Evolutionary conservation across 495 filamentous ascomycete genomes (phyloP), one percentile per base, ranked within the genome.

Genomic region (Trichocladium antarcticum): DNA sequence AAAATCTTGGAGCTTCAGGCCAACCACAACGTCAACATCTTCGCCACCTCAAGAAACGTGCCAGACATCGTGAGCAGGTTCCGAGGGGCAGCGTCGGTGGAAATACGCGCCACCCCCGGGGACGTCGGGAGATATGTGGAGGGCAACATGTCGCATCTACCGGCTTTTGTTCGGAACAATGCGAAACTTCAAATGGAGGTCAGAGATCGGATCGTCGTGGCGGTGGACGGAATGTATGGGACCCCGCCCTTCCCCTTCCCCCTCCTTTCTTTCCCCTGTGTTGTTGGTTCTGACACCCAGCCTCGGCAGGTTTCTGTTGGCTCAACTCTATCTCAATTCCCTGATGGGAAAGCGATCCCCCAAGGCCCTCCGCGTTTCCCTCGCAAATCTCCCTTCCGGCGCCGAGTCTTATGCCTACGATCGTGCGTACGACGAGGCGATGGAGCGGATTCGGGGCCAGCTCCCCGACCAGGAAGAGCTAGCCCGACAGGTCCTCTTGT

Each of bases 301-400:
- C n/a, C n/a, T n/a, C n/a, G n/a, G 14, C n/a, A 37, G 35, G n/a
- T 37, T 29, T 49, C 66, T 80, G 1, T 64, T 82, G 19, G 74
- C 75, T 14, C 60, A 57, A 11, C 63, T 81, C 0, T 60, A 76
- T 51, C 49, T 77, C 11, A 65, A 73, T 14, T 69, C 69, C 2
- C 57, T 81, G 10, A 8, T 27, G 4, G 24, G 24, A 27, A 27
- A 27, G 8, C 3, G 24, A 27, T 27, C 24, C 24, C 24, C 24
- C 24, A 55, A 53, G 32, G 64, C 61, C 16, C 49, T 72, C 15
- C 60, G 34, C 44, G 50, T 20, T 35, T 55, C 72, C 3, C 42
- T 79, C 7, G 38, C 61, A 44, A 58, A 51, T 1, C 53, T 75
- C 0, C 51, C 24, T 3, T 64, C 17, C 53, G 44, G 29, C 21